Conservation (phyloP, 768 basidiomycete genomes). For the Suillus spraguei region DNA sequence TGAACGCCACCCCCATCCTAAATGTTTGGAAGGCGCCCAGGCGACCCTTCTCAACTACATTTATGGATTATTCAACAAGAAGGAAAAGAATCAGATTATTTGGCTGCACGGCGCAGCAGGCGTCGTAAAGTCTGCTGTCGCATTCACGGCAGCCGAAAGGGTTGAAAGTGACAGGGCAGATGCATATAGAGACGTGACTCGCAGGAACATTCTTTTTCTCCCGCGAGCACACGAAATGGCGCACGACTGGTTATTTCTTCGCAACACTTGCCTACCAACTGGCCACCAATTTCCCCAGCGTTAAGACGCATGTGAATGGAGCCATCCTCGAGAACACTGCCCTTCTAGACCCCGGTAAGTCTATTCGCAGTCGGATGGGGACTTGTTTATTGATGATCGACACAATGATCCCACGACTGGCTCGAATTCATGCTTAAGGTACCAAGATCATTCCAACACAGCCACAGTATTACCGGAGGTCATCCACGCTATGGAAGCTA, state of each 20-base stretch:
- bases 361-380: too few species aligned
- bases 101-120: not conserved
- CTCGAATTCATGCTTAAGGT: too few species aligned
- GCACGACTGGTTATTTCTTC: not conserved
- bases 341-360: not conserved
- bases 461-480: not conserved
- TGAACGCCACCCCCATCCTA: not conserved
- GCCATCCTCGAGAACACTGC: not conserved
- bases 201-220: not conserved
- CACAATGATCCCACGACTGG: too few species aligned
- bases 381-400: too few species aligned
- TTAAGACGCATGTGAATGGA: not conserved
- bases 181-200: not conserved
- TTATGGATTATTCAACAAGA: not conserved
- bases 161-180: not conserved
- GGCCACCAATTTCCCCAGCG: not conserved
- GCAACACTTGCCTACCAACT: not conserved
- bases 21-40: not conserved
- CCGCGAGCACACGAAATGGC: not conserved
- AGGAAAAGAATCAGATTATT: not conserved
- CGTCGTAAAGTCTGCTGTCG: constrained; percentile 4
- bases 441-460: too few species aligned
- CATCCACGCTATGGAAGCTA: not conserved
- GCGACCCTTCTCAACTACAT: not conserved
- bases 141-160: not conserved